Evolutionary conservation across 2,329 filamentous ascomycete species (phyloP), one percentile per base, ranked within the genome.

Genomic region (Penicillium frequentans): DNA sequence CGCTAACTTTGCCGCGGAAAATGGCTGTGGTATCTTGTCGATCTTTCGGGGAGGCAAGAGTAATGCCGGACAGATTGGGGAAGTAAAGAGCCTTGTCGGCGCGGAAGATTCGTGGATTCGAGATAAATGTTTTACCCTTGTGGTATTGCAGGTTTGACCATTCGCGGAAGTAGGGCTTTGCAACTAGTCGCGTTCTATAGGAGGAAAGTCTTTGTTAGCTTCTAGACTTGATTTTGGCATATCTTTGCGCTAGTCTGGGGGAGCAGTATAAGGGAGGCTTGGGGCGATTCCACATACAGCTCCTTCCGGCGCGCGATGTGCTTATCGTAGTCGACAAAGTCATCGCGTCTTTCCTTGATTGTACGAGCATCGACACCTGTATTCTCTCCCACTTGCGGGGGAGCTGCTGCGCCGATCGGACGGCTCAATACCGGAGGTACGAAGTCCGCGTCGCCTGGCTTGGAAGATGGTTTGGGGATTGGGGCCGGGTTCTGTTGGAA

Each of bases 91-190:
- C 89, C 51, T 87, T 83, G 39, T 96, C 90, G 63, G 83, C 83
- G 69, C 87, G 89, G 82, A 98, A 98, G 49, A 93, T 83, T n/a
- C 89, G 83, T 4, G 90, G 86, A 37, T 93, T 93, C 21, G 91
- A 87, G 51, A 93, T 80, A 77, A 97, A 99, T 24, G 91, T 91
- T 77, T 99, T 99, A 69, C 95, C 95, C 67, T 92, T 86, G 77
- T 82, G 77, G 63, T 95, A 88, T 64, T 88, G 84, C 75, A 97
- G 84, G 76, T 96, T 95, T 58, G 85, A 86, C 90, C 92, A 97
- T 81, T 99, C 93, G 73, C 92, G 90, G 79, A 96, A 99, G 77
- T 99, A 99, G 2, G 93, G 93, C 57, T 90, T 90, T 21, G 88
- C 81, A 70, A 96, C 88, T 73, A 91, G 86, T 64, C 85, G 83